phyloP scores from a whole-genome alignment of 192 early-diverging fungal genomes.

The Nowakowskiella sp. region DNA sequence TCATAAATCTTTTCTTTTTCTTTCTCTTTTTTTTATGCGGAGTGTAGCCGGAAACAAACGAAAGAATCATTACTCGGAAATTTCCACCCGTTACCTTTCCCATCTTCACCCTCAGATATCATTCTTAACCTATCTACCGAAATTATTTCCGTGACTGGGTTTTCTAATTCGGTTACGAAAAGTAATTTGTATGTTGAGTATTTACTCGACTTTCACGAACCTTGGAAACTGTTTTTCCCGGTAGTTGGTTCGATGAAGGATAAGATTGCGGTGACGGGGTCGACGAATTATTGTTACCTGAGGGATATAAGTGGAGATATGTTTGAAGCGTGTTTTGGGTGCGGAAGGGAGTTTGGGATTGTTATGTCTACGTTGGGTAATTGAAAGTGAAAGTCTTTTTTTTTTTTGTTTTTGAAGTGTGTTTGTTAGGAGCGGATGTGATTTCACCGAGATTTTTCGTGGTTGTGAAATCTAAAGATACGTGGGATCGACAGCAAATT shows the following conservation, averaged over 20 bases:
- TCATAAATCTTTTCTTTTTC: constrained; percentile 1
- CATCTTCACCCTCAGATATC: background rate
- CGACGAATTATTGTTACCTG: too few species aligned
- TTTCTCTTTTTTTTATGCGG: background rate
- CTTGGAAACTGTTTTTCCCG: too few species aligned
- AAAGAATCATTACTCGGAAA: constrained; percentile 7
- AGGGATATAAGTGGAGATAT: too few species aligned
- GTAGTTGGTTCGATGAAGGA: too few species aligned
- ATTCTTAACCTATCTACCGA: too few species aligned
- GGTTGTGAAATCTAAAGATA: constrained; percentile 29
- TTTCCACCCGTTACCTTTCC: constrained; percentile 12
- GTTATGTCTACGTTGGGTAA: constrained; percentile 11
- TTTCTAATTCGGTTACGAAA: too few species aligned
- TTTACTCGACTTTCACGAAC: too few species aligned
- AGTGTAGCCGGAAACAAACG: background rate
- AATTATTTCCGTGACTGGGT: too few species aligned
- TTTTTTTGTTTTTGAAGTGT: background rate
- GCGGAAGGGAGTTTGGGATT: constrained; percentile 9
- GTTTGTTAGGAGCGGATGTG: background rate
- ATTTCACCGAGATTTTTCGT: constrained; percentile 19
- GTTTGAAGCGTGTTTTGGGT: background rate
- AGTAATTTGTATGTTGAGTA: too few species aligned
- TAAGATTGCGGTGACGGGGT: too few species aligned
- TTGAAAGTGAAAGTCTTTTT: constrained; percentile 8
- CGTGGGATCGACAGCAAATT: constrained; percentile 26